Evolutionary conservation across 345 rosid genomes (phyloP).

Genomic region (Draba incana): DNA sequence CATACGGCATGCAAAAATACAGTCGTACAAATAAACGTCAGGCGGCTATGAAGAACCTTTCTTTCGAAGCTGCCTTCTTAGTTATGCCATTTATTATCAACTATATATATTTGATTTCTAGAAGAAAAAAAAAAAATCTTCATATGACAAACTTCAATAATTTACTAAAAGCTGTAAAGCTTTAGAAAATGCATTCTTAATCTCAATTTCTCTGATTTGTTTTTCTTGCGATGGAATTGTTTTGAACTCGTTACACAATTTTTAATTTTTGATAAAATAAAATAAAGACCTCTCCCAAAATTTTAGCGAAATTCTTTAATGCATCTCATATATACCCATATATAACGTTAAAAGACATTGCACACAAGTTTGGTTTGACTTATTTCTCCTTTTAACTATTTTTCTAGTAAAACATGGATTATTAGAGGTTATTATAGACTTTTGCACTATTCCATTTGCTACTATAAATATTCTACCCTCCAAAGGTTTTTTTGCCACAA

Average conservation of each 20-base stretch:
- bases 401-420: not conserved
- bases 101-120: not conserved
- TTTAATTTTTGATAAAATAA: not conserved
- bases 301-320: not conserved
- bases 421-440: conserved; percentile 27
- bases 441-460: not conserved
- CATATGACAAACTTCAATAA: not conserved
- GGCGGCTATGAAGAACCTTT: conserved; percentile 7
- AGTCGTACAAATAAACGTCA: not conserved
- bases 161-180: not conserved
- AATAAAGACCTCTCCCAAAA: not conserved
- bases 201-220: not conserved
- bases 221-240: not conserved
- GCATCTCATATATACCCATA: not conserved
- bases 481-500: conserved; percentile 4
- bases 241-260: not conserved
- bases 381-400: conserved; percentile 1
- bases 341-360: conserved; percentile 8
- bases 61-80: not conserved
- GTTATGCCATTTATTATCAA: not conserved
- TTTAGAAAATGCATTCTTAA: not conserved
- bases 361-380: conserved; percentile 15
- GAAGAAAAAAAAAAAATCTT: not conserved
- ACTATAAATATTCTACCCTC: conserved; percentile 26
- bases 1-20: not conserved